Conservation (phyloP, 2,329 filamentous ascomycete species). For the Trichoderma arundinaceum region DNA sequence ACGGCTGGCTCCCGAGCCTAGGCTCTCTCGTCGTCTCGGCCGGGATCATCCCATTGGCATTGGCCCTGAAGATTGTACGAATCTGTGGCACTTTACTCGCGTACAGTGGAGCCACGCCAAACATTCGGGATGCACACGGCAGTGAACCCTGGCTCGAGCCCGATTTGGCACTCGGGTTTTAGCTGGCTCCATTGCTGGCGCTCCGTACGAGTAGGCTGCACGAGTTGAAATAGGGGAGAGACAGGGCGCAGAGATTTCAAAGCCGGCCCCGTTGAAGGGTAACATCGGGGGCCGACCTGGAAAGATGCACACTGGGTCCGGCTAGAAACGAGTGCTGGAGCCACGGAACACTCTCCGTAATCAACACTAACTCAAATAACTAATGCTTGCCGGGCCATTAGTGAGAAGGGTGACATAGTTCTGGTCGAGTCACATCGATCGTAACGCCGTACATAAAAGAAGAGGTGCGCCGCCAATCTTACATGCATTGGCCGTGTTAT, state of each 20-base stretch:
- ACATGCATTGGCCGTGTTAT: slow-evolving; percentile 12
- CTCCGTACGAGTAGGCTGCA: not conserved
- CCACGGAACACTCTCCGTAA: slow-evolving; percentile 6
- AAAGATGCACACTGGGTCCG: not conserved
- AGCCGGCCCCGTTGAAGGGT: slow-evolving; percentile 5
- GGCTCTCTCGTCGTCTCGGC: not conserved
- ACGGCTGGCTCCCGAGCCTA: slow-evolving; percentile 16
- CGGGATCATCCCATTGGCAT: not conserved
- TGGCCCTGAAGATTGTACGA: not conserved
- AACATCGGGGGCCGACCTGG: slow-evolving; percentile 14
- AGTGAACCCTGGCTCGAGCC: slow-evolving; percentile 4
- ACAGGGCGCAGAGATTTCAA: slow-evolving; percentile 20
- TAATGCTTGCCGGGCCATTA: too few relatives aligned
- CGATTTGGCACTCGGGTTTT: slow-evolving; percentile 15
- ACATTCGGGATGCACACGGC: slow-evolving; percentile 15
- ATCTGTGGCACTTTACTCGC: not conserved
- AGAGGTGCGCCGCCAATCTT: slow-evolving; percentile 13
- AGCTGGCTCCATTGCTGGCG: slow-evolving; percentile 5
- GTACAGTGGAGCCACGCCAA: slow-evolving; percentile 3
- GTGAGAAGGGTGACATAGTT: not conserved
- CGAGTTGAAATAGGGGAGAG: not conserved
- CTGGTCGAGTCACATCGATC: too few relatives aligned
- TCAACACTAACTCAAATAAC: not conserved
- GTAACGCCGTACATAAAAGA: not conserved
- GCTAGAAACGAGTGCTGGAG: not conserved